Percentiles rank a stretch among this genome's conserved stretches.
phyloP scores from a whole-genome alignment of 2,329 filamentous ascomycete species.

The Talaromyces sp. region DNA sequence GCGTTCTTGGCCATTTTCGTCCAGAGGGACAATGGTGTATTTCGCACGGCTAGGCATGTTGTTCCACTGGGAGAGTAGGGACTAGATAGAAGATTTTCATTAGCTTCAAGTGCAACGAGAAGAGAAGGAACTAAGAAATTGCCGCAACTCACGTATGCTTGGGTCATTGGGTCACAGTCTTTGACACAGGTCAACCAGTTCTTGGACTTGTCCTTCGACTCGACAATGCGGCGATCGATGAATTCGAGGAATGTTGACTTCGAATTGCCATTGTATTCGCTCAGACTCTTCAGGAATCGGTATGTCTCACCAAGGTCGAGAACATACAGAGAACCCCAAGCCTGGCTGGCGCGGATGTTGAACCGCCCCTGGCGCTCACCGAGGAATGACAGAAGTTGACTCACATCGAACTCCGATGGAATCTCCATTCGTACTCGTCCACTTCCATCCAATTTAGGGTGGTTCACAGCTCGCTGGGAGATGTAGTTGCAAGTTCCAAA shows the following conservation, averaged over 20 bases:
- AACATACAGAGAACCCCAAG: constrained; percentile 46
- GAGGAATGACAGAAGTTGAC: constrained; percentile 41
- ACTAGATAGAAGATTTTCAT: constrained; percentile 25
- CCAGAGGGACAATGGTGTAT: constrained; percentile 43
- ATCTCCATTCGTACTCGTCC: constrained; percentile 45
- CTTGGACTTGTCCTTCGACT: constrained; percentile 49
- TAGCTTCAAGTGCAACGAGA: neutral
- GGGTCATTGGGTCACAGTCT: constrained; percentile 44
- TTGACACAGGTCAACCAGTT: constrained; percentile 47
- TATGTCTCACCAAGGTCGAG: constrained; percentile 46
- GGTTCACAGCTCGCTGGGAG: constrained; percentile 49
- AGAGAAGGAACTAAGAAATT: neutral
- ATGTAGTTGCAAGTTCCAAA: constrained; percentile 51
- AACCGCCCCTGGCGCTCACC: constrained; percentile 44
- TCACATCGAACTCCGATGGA: constrained; percentile 43
- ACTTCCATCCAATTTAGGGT: constrained; percentile 39
- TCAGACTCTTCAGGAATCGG: constrained; percentile 43
- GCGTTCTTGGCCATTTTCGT: constrained; percentile 34
- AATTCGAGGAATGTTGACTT: constrained; percentile 48
- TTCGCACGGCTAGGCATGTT: constrained; percentile 52
- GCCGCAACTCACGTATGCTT: constrained; percentile 44
- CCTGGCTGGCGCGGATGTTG: constrained; percentile 48
- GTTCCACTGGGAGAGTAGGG: constrained; percentile 47
- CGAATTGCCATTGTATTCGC: constrained; percentile 41
- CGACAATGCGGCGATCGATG: constrained; percentile 47